These are phyloP conservation scores for Sicyos baderoa DNA, from an alignment of 306 rosid species.

Conservation along the genomic window DNA sequence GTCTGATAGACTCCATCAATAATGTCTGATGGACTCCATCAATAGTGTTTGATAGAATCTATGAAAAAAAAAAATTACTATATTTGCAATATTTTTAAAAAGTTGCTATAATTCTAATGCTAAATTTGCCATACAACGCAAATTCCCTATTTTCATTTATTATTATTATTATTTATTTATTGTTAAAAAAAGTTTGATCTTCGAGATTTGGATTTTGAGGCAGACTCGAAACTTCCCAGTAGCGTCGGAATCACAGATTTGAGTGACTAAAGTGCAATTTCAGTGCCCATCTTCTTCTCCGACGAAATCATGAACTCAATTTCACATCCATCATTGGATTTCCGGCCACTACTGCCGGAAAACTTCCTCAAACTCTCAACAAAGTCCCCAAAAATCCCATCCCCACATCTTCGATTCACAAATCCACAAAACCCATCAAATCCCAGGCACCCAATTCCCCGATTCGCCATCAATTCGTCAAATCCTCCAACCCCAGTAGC, in stretches of 20 bases:
- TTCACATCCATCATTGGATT: not conserved
- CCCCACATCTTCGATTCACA: conserved; percentile 37
- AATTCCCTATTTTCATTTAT: too few species aligned
- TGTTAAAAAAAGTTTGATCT: not conserved
- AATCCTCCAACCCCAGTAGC: not conserved
- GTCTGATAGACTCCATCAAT: too few species aligned
- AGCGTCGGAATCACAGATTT: too few species aligned
- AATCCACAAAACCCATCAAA: conserved; percentile 19
- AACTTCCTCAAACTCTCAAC: not conserved
- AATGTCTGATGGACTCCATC: too few species aligned
- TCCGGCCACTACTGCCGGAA: not conserved
- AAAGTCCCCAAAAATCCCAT: conserved; percentile 16
- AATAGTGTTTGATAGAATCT: too few species aligned
- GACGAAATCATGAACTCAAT: not conserved
- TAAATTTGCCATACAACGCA: too few species aligned
- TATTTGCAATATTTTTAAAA: too few species aligned
- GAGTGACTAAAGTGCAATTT: not conserved
- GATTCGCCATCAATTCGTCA: conserved; percentile 33
- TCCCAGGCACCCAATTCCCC: conserved; percentile 26
- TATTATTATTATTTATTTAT: too few species aligned
- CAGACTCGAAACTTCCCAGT: not conserved
- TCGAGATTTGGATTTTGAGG: not conserved
- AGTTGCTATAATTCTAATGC: too few species aligned
- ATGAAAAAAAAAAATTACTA: too few species aligned
- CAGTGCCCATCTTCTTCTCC: not conserved